Evolutionary conservation across 371 early-diverging fungal genomes (phyloP), one percentile per base, ranked within the genome.

Genomic region (Furculomyces boomerangus): DNA sequence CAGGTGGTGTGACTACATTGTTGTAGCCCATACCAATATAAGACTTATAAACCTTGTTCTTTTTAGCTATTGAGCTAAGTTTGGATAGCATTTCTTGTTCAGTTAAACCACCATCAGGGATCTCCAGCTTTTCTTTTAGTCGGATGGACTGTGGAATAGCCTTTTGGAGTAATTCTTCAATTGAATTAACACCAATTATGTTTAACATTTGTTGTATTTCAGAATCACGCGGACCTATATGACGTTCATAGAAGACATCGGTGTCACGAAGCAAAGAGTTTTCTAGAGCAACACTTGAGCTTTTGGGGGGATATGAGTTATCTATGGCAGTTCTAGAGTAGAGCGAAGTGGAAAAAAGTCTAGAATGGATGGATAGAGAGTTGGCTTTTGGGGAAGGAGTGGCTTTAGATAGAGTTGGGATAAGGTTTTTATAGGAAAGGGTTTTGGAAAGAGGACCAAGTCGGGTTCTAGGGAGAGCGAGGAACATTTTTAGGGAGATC

Each of bases 11-110:
- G 32, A 88, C 76, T 28, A 86, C 81, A 56, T 82, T 80, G 20
- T 83, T 82, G 73, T 96, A 96, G 26, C 97, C 97, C 75, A 89
- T 86, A 53, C 97, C 97, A 57, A 96, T 88, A 63, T 87, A 96
- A 31, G 87, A 81, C 53, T 81, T 78, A 68, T 78, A 79, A 30
- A 92, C 67, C 76, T 89, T 81, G 82, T 96, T 96, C 72, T 87
- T 79, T 57, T 74, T 65, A 26, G 92, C 94, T 61, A 93, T 86
- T 16, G 65, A 58, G 63, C 81, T 78, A 55, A 94, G 74, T 45
- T 81, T 74, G 39, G 74, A 74, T 30, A 96, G 69, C 25, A 90
- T 74, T 66, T 92, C 88, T 32, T 76, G 74, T 70, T 96, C 97
- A 5, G 86, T 66, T 29, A 81, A 60, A 52, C 83, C 85, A 49